Conservation (phyloP, 441 rosid genomes). For the Theobroma grandiflorum region DNA sequence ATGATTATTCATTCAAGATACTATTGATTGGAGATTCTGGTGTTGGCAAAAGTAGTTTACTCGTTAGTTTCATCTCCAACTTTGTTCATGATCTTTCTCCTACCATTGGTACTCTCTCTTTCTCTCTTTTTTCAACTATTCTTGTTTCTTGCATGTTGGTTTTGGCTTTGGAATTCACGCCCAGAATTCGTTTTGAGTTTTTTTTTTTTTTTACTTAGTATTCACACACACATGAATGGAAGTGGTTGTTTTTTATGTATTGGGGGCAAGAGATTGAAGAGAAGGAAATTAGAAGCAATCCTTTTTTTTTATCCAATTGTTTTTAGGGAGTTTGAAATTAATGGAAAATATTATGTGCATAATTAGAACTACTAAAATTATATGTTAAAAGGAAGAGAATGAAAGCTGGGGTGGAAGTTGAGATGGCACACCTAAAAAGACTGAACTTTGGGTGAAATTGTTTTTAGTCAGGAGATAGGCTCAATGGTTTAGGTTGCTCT, state of each 20-base stretch:
- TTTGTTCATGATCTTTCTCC: slow-evolving; percentile 57
- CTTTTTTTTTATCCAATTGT: neutral
- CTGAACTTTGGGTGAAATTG: neutral
- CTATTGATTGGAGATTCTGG: slow-evolving; percentile 79
- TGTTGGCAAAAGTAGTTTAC: slow-evolving; percentile 77
- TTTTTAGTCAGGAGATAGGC: neutral
- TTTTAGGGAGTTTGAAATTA: neutral
- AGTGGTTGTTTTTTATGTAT: neutral
- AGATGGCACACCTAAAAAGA: neutral
- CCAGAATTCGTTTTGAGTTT: neutral
- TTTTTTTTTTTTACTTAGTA: neutral
- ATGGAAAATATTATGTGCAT: neutral
- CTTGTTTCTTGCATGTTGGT: slow-evolving; percentile 6
- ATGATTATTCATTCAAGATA: slow-evolving; percentile 73
- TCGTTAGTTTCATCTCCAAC: slow-evolving; percentile 65
- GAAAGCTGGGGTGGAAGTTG: neutral
- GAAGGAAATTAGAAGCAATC: neutral
- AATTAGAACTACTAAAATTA: neutral
- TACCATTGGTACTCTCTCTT: slow-evolving; percentile 55
- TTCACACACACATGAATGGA: neutral
- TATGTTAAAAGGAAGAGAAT: neutral
- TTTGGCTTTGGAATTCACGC: neutral
- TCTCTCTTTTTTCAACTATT: neutral
- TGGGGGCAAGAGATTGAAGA: neutral
- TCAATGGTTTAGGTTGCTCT: neutral